These are phyloP conservation scores for Mucor circinelloides DNA, from an alignment of 371 early-diverging fungal species.

Conservation along the genomic window DNA sequence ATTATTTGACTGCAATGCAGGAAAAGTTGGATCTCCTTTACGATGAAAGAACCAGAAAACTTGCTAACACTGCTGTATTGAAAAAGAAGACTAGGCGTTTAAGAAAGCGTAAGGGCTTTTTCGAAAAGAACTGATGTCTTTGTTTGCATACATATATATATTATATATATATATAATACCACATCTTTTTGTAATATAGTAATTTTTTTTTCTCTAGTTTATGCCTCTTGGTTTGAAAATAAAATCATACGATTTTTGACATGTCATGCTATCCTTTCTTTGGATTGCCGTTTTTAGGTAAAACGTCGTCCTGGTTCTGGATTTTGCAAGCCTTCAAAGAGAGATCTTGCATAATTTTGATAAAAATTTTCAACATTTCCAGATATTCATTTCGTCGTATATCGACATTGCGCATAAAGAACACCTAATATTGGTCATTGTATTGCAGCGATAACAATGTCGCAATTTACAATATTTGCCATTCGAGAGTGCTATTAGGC, in stretches of 20 bases:
- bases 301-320: neutral
- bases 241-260: constrained; percentile 23
- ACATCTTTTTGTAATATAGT: constrained; percentile 1
- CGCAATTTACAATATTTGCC: neutral
- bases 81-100: constrained; percentile 20
- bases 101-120: constrained; percentile 25
- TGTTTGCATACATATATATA: neutral
- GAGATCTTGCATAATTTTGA: neutral
- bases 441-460: neutral
- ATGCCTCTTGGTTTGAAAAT: constrained; percentile 7
- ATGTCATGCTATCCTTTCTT: constrained; percentile 5
- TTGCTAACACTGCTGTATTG: neutral
- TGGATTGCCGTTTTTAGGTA: neutral
- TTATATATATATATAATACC: neutral
- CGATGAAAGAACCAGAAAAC: constrained; percentile 11
- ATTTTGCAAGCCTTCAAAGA: too few relatives aligned
- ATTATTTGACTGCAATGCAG: constrained; percentile 34
- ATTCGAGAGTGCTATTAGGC: neutral
- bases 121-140: constrained; percentile 23
- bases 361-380: neutral
- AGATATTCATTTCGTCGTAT: neutral
- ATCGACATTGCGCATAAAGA: neutral
- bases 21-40: constrained; percentile 25
- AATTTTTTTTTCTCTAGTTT: neutral
- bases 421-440: neutral